Base-by-base conservation (phyloP, 768 basidiomycete species). In the Royoungia palumana region DNA sequence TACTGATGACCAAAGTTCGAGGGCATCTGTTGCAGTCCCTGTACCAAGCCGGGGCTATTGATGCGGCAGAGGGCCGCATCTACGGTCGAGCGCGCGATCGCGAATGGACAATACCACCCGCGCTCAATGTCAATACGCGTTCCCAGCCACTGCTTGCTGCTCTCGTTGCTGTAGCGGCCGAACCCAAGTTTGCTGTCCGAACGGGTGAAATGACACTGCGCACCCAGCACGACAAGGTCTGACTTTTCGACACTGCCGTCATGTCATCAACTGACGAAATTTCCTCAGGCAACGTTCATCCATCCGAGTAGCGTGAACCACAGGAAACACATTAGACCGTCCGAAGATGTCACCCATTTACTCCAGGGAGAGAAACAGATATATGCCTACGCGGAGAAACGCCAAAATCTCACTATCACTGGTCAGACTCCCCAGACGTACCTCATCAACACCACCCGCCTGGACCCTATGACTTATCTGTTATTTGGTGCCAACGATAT, bases 101-200 rank as follows among this genome's bases (percentile, higher is more conserved):
- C 35, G 66, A 67, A 16, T 51, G 72, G 49, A 62, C 59, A 12
- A 78, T 90, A 16, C 89, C 90, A 6, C 67, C 75, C 4, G 79
- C 82, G 49, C 70, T 94, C 51, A 89, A 91, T 56, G 66, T 67
- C 35, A 89, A 94, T 57, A 77, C 77, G n/a, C 73, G 85, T 43
- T 89, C 85, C 20, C 63, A 83, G 14, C 88, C 94, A 11, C 68
- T 96, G 21, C 70, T 95, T 24, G 83, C 88, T 12, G 91, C 85
- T 8, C 73, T 97, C 45, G 88, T 96, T 61, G 81, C 91, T 10
- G 79, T 89, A 44, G 91, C 90, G 0, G 81, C 81, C 2, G 91
- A 94, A 59, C 94, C 94, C 20, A 94, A 94, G 66, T 95, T 94
- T 65, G 93, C 88, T 4, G 78, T 95, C 45, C 74, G 87, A 44